A percentile compares a stretch with the other conserved stretches of the same genome.
phyloP scores from a whole-genome alignment of 208 protist genomes.

The Naegleria lovaniensis region DNA sequence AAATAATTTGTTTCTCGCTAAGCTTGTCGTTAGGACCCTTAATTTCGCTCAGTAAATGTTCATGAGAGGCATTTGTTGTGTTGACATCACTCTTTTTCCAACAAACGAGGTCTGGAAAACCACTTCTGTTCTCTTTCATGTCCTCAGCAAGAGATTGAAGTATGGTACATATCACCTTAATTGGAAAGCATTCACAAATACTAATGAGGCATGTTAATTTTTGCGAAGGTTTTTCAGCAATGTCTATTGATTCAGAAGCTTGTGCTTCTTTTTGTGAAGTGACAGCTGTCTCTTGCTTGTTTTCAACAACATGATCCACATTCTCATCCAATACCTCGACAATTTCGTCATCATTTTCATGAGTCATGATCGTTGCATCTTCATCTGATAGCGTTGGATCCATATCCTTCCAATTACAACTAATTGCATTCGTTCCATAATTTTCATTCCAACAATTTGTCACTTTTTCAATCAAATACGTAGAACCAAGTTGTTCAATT shows the following conservation, averaged over 20 bases:
- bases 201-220: not conserved
- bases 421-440: not conserved
- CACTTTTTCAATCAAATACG: not conserved
- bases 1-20: slow-evolving; percentile 7
- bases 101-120: not conserved
- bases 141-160: not conserved
- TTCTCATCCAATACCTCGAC: not conserved
- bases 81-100: too few species aligned
- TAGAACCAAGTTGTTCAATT: not conserved
- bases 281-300: not conserved
- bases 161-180: not conserved
- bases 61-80: not conserved
- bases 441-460: not conserved
- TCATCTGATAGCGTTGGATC: not conserved
- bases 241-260: too few species aligned
- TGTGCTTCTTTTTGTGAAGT: too few species aligned
- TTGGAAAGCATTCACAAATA: not conserved
- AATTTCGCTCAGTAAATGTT: not conserved
- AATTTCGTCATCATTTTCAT: too few species aligned
- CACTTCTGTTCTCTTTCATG: not conserved
- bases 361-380: not conserved
- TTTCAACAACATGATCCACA: not conserved
- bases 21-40: not conserved
- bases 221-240: not conserved
- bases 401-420: not conserved